Conservation (phyloP, 2,329 filamentous ascomycete species). For the Colletotrichum euphorbiae region DNA sequence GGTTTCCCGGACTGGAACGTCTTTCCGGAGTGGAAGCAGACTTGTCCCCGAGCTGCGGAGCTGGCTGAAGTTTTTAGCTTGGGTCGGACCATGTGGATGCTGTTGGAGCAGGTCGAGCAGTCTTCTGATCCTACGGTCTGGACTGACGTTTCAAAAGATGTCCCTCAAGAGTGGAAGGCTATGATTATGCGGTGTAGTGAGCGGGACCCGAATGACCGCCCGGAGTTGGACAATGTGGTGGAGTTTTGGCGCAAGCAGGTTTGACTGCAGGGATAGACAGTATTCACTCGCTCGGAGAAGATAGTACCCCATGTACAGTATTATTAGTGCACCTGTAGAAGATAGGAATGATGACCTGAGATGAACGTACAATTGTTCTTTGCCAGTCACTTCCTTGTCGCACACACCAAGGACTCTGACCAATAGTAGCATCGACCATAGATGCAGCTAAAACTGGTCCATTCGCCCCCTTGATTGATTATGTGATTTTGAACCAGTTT, state of each 20-base stretch:
- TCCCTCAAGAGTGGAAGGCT: slow-evolving; percentile 34
- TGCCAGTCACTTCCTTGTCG: too few species aligned
- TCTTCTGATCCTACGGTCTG: slow-evolving; percentile 22
- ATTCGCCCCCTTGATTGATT: too few species aligned
- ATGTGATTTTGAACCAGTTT: too few species aligned
- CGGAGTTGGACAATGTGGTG: slow-evolving; percentile 34
- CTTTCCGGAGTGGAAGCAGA: slow-evolving; percentile 38
- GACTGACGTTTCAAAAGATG: slow-evolving; percentile 31
- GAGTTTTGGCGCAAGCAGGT: slow-evolving; percentile 32
- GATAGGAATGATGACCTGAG: not conserved
- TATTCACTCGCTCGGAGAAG: not conserved
- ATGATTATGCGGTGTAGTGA: slow-evolving; percentile 31
- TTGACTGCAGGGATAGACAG: not conserved
- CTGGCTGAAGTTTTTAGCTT: slow-evolving; percentile 42
- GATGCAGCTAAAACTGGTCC: too few species aligned
- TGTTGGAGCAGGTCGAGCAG: slow-evolving; percentile 40
- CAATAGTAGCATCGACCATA: too few species aligned
- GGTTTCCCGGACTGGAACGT: slow-evolving; percentile 41
- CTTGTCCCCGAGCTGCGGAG: slow-evolving; percentile 40
- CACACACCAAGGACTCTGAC: too few species aligned
- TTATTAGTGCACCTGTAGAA: not conserved
- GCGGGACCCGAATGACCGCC: slow-evolving; percentile 38
- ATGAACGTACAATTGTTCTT: not conserved
- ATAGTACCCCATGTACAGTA: not conserved
- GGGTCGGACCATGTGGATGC: slow-evolving; percentile 42